phyloP scores from a whole-genome alignment of 108 stramenopile species.

The Stephanodiscus minutulus region DNA sequence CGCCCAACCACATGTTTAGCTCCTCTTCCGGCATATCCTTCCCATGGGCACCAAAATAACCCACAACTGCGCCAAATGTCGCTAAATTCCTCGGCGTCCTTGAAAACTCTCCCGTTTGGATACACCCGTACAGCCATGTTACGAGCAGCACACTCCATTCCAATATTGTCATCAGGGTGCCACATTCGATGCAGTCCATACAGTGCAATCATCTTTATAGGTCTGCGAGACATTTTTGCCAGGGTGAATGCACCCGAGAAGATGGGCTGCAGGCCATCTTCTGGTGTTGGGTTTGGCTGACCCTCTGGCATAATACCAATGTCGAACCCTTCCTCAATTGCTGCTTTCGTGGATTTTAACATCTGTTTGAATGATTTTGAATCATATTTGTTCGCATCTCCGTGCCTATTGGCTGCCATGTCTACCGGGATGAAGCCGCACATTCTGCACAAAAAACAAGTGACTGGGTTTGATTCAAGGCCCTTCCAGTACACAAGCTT shows the following conservation, averaged over 20 bases:
- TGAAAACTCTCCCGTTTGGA: slow-evolving; percentile 51
- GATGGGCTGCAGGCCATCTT: slow-evolving; percentile 68
- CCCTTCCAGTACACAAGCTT: slow-evolving; percentile 90
- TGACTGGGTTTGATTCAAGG: slow-evolving; percentile 80
- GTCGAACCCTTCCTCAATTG: slow-evolving; percentile 86
- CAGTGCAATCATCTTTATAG: slow-evolving; percentile 80
- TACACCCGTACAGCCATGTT: slow-evolving; percentile 72
- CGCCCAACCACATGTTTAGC: slow-evolving; percentile 50
- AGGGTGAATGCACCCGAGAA: slow-evolving; percentile 86
- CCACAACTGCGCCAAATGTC: slow-evolving; percentile 76
- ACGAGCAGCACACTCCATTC: slow-evolving; percentile 64
- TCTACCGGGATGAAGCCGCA: slow-evolving; percentile 88
- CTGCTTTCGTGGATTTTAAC: slow-evolving; percentile 69
- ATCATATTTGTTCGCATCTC: slow-evolving; percentile 82
- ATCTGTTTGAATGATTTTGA: slow-evolving; percentile 70
- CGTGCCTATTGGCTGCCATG: slow-evolving; percentile 84
- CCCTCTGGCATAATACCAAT: slow-evolving; percentile 88
- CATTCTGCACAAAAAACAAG: slow-evolving; percentile 68
- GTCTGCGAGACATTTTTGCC: slow-evolving; percentile 73
- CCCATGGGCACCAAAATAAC: slow-evolving; percentile 76
- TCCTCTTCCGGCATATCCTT: slow-evolving; percentile 55
- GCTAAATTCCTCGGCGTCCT: slow-evolving; percentile 66
- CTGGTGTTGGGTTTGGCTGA: slow-evolving; percentile 85
- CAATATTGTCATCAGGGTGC: slow-evolving; percentile 75
- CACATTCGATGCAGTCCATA: slow-evolving; percentile 79